Evolutionary conservation across 2,329 filamentous ascomycete genomes (phyloP), one percentile per base, ranked within the genome.

Genomic region (Macrophomina phaseolina): DNA sequence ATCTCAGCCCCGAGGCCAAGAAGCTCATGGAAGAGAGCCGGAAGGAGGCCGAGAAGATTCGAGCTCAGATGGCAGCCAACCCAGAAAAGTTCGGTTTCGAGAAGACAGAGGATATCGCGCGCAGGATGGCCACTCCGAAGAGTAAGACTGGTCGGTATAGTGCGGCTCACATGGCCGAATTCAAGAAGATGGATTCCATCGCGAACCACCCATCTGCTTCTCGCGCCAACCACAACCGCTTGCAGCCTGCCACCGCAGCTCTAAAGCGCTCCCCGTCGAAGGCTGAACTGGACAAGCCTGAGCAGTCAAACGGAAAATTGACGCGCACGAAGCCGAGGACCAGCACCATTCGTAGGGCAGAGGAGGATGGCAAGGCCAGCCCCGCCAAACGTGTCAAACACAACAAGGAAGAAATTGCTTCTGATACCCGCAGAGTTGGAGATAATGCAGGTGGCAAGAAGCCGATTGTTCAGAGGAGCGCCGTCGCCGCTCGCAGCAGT

Each of bases 131-230:
- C 6, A 88, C 88, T 71, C 88, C 94, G 12, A 96, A 90, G 80
- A 89, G 92, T 71, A 94, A 90, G 76, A 86, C 88, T 61, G 83
- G 89, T 58, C 90, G 94, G 53, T 98, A 90, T 80, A 97, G 92
- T 76, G 90, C 93, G 69, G 89, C 87, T 45, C 94, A 98, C 77
- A 91, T 92, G 87, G 89, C 90, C 60, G 87, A 94, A 74, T 97
- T 98, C 81, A 92, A 92, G 80, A 98, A 97, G 83, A 97, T 98
- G 94, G 93, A 97, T 76, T 97, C 94, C 1, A 97, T 98, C 74
- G 92, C 89, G 51, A 90, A 90, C 69, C 94, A 97, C 76, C 85
- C 93, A 8, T 97, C 94, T 11, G 87, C 90, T 16, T 95, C 90
- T 81, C 86, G 92, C 69, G 85, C 85, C 28, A 83, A 86, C 68